Evolutionary conservation across 2,329 filamentous ascomycete genomes (phyloP), one percentile per base, ranked within the genome.

Genomic region (Immersiporthe knoxdaviesiana): DNA sequence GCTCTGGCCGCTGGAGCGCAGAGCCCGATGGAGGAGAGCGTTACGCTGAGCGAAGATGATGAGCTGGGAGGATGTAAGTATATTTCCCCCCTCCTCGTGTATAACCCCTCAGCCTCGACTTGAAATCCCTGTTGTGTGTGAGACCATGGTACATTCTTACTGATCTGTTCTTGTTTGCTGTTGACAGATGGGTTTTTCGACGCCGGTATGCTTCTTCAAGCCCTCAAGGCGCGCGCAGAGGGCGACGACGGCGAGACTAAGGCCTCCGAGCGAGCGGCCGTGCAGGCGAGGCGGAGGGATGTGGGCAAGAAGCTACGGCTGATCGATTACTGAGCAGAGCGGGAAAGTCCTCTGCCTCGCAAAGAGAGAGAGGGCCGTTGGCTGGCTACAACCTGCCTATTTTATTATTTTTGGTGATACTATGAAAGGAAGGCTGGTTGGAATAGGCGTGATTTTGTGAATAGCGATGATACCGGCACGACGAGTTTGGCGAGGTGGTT

Each of bases 181-280:
- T 63, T 64, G 71, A n/a, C 77, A 97, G 94, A 97, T 84, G 95
- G 95, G 41, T 97, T 98, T 84, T 98, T 98, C 81, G 95, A 98
- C 78, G 94, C 95, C 0, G 95, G 95, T 18, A 97, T 97, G 93
- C 87, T 97, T 6, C 84, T 96, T 32, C 92, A 97, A 78, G 93
- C 94, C 1, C 88, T 97, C 69, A 94, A 94, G 77, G 91, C 90
- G 2, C 87, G 91, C 64, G 85, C 86, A 21, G 84, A 88, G 68
- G 83, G 81, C 4, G 85, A 88, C 66, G 75, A 80, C 2, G 82
- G 80, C 58, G 86, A 88, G 71, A 80, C 80, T 12, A 88, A 85
- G 73, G 78, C 84, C 1, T 85, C 85, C 59, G 88, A 90, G 74
- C 83, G 87, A 68, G 89, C 89, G 14, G 85, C 85, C 5, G 86